Base-by-base conservation (phyloP, 306 rosid genomes). In the Lablab purpureus region DNA sequence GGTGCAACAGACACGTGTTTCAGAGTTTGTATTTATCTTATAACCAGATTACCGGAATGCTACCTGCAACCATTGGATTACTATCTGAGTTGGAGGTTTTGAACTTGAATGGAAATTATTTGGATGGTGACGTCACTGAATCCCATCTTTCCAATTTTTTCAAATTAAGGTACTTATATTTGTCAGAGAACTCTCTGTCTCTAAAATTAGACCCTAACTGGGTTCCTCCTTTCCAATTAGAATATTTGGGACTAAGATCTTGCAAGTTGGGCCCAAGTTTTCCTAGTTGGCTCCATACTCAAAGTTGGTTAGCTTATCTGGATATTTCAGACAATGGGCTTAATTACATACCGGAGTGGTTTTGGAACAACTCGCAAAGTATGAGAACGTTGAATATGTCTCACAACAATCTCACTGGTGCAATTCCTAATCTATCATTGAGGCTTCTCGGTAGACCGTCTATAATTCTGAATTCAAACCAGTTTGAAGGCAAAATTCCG, bases 301-400 rank as follows among this genome's bases (percentile, higher is more conserved):
- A 34, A 34, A 6, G 37, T 6, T 34, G 8, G 0, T 34, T 34
- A 34, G 0, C 0, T 0, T 0, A 4, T 3, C 37, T 34, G 8
- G 37, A 34, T 6, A 34, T 34, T 34, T 34, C 37, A 0, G 1
- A 34, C 1, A 34, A 34, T 34, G 6, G 37, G 37, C 37, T 34
- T 6, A 34, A 2, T 40, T 40, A 2, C 12, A 10, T 40, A 40
- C 45, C 82, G 3, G 45, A 62, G 4, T 52, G 80, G 70, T 21
- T 81, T 74, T 81, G 80, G 84, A 1, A 9, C 0, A 34, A n/a
- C 10, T 36, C n/a, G 0, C 25, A 25, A 23, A 4, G 23, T 14
- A 2, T 37, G 0, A 0, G 0, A 0, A 0, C 0, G 0, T 0
- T 80, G 47, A 9, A 72, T 73, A 72, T 72, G 40, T 63, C 68